Evolutionary conservation across 2,329 filamentous ascomycete genomes (phyloP), one percentile per base, ranked within the genome.

Genomic region (Fusarium coffeatum): DNA sequence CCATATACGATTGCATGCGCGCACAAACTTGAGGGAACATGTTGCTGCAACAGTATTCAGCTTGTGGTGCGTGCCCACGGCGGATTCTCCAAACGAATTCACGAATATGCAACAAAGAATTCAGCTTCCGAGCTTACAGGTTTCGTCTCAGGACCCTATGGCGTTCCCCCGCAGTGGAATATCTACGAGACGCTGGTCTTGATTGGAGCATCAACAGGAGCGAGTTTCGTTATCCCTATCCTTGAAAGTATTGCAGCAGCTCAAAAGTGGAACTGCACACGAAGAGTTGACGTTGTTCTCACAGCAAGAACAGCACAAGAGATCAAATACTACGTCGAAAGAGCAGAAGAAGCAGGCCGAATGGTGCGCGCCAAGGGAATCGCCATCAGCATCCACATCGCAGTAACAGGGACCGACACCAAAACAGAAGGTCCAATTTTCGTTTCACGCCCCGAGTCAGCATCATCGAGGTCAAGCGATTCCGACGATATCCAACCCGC

Each of bases 1-100:
- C 88, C 88, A 0, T 90, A 89, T 75, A 90, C 88, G 7, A 87
- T 90, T 42, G 87, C 88, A n/a, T 85, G 83, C 20, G 84, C 87
- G 2, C 84, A 86, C 72, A 82, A 81, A 48, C 75, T 85, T 13
- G 80, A 83, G 2, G 85, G 82, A 27, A 83, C 83, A 2, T 88
- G 86, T 65, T 83, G 85, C 43, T 88, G 87, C 79, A 87, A 88
- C 76, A 88, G 85, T 72, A 82, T 90, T 45, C 87, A 89, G 75
- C 81, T 90, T 6, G 84, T 89, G 4, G 80, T 90, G 20, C 82
- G 87, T 10, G 82, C 84, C 8, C 87, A 89, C 69, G 76, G 74
- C 11, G 88, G 88, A 8, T 89, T 90, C 73, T 89, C 88, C 0
- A 83, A 81, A 64, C 79, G 86, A 1, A 79, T 90, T 2, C 82